Evolutionary conservation across 108 stramenopile genomes (phyloP).

Genomic region (Nitzschia palea): DNA sequence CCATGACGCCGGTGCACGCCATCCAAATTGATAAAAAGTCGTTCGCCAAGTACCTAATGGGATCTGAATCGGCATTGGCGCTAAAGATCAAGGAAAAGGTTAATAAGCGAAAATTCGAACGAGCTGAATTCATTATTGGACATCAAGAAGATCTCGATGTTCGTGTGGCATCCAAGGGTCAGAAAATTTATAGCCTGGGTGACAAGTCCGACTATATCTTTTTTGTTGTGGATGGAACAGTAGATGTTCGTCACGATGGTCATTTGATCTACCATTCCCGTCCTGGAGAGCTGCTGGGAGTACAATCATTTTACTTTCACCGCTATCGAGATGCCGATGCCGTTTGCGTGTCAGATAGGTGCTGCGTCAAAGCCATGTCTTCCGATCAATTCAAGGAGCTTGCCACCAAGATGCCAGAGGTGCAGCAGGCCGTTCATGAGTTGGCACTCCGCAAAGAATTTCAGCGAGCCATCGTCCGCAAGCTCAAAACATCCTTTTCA

Average conservation of each 20-base stretch:
- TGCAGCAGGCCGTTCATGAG: slow-evolving; percentile 53
- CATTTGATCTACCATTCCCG: slow-evolving; percentile 27
- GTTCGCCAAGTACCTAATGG: slow-evolving; percentile 59
- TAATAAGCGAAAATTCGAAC: slow-evolving; percentile 32
- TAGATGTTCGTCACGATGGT: slow-evolving; percentile 55
- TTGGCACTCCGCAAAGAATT: slow-evolving; percentile 63
- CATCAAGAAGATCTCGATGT: slow-evolving; percentile 57
- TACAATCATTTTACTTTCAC: slow-evolving; percentile 47
- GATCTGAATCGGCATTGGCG: slow-evolving; percentile 31
- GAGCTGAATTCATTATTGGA: slow-evolving; percentile 55
- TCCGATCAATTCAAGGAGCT: slow-evolving; percentile 40
- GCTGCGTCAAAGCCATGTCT: slow-evolving; percentile 41
- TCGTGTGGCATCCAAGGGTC: slow-evolving; percentile 49
- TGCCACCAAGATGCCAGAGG: slow-evolving; percentile 20
- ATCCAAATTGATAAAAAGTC: slow-evolving; percentile 65
- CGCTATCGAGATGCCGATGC: slow-evolving; percentile 49
- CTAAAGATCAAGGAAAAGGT: slow-evolving; percentile 20
- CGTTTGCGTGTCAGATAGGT: slow-evolving; percentile 42
- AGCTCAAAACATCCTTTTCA: slow-evolving; percentile 42
- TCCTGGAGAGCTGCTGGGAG: slow-evolving; percentile 51
- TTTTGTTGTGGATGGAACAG: slow-evolving; percentile 58
- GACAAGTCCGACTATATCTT: slow-evolving; percentile 56
- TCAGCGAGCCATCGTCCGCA: slow-evolving; percentile 57
- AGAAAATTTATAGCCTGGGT: slow-evolving; percentile 50
- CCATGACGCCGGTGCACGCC: slow-evolving; percentile 65